phyloP scores from a whole-genome alignment of 805 yeast genomes.

The Metschnikowia similis region DNA sequence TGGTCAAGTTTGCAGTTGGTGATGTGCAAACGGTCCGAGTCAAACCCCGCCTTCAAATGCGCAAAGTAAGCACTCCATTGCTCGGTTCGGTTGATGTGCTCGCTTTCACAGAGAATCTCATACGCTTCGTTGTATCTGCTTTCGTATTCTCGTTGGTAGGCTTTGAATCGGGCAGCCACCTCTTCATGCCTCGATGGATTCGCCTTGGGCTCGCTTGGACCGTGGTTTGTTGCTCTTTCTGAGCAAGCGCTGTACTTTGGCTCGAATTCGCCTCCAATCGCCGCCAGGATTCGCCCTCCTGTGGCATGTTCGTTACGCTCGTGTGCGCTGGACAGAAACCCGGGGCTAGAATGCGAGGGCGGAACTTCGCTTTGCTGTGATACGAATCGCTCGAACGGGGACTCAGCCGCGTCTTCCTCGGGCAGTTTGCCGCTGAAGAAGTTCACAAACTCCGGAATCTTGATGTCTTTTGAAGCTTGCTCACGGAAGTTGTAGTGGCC shows the following conservation, averaged over 20 bases:
- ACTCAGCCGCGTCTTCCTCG: background rate
- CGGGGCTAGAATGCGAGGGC: background rate
- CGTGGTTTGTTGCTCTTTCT: background rate
- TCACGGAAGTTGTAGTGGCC: conserved; percentile 2
- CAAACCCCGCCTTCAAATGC: background rate
- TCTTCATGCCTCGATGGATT: background rate
- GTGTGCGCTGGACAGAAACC: background rate
- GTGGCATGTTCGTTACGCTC: background rate
- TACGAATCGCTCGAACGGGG: background rate
- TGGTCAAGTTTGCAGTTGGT: conserved; percentile 1
- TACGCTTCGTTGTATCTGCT: background rate
- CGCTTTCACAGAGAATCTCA: conserved; percentile 1
- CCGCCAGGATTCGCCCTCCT: background rate
- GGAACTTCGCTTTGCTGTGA: background rate
- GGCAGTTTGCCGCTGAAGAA: conserved; percentile 5
- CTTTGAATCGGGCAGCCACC: background rate
- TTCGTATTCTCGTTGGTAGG: background rate
- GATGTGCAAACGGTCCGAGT: background rate
- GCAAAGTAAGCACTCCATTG: background rate
- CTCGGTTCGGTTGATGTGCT: background rate
- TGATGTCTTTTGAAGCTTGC: background rate
- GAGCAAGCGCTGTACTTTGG: no score
- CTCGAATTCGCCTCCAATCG: background rate
- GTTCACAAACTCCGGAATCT: conserved; percentile 14
- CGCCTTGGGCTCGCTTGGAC: background rate